phyloP scores from a whole-genome alignment of 2,329 filamentous ascomycete species.

The Aspergillus hiratsukae region DNA sequence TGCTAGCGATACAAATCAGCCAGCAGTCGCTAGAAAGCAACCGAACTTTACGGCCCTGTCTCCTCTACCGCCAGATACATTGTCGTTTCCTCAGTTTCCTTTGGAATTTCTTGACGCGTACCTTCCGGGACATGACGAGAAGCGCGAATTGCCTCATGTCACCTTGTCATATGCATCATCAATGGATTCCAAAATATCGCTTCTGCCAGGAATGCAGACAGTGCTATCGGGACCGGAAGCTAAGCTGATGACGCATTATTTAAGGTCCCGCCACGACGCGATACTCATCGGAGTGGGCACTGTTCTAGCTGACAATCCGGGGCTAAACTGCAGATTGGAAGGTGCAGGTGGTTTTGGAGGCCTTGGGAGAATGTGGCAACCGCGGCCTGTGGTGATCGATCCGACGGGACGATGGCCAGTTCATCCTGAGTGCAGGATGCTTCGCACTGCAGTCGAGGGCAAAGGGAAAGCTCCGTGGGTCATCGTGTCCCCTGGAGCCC shows the following conservation, averaged over 20 bases:
- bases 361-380: conserved; percentile 56
- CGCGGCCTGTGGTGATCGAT: conserved; percentile 78
- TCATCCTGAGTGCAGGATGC: conserved; percentile 56
- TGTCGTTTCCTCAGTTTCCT: conserved; percentile 43
- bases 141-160: conserved; percentile 49
- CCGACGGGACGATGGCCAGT: conserved; percentile 70
- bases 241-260: conserved; percentile 89
- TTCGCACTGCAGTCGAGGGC: conserved; percentile 60
- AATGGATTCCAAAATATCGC: conserved; percentile 73
- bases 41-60: conserved; percentile 12
- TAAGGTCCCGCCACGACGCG: conserved; percentile 75
- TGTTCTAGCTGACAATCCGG: conserved; percentile 77
- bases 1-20: conserved; percentile 11
- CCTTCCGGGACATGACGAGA: conserved; percentile 39
- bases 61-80: conserved; percentile 34
- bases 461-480: conserved; percentile 71
- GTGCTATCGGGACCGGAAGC: conserved; percentile 75
- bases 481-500: conserved; percentile 49
- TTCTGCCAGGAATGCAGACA: conserved; percentile 76
- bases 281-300: conserved; percentile 84
- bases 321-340: conserved; percentile 73
- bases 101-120: conserved; percentile 49
- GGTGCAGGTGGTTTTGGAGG: conserved; percentile 56
- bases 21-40: conserved; percentile 5
- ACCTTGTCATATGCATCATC: conserved; percentile 90